Evolutionary conservation across 1,284 basidiomycete species (phyloP), one percentile per base, ranked within the genome.

Genomic region (Ustilago tritici): DNA sequence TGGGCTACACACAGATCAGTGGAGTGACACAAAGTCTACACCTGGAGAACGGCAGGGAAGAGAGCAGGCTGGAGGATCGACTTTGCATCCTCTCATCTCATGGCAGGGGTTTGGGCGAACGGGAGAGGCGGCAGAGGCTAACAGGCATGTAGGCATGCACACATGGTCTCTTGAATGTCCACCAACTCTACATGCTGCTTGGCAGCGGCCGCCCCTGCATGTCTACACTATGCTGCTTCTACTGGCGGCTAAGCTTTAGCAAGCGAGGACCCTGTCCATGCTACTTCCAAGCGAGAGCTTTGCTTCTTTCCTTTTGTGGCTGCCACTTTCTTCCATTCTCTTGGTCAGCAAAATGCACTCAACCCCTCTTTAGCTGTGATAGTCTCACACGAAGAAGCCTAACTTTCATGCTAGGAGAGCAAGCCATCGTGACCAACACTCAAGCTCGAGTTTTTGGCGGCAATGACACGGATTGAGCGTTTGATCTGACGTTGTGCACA

Each of bases 211-310:
- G 49, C 32, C 49, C 49, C 49, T 50, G 49, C n/a, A 19, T 19
- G 7, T 46, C 23, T 46, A 6, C 17, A 11, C 9, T 9, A 19
- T n/a, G 6, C 43, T 46, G 43, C 43, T n/a, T 17, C 43, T 19
- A 7, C 43, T 19, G n/a, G 43, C 17, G 43, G n/a, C 43, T 46
- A 46, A 19, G n/a, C 43, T 46, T 11, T 31, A 50, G 10, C 10
- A 32, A 17, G 10, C 28, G 49, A 50, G 49, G 49, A 50, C 49
- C 49, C 49, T 50, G 49, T 32, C 14, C 49, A 32, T 19, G 43
- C 43, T 32, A 50, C 49, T 28, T 50, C 49, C 49, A 50, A 50
- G 49, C 49, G 49, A 50, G 49, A 50, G 49, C 49, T 14, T 31
- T 10, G 11, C 14, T 50, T 50, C 49, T 32, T 50, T 50, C 49